Conservation (phyloP, 495 filamentous ascomycete genomes). For the Darksidea phi region DNA sequence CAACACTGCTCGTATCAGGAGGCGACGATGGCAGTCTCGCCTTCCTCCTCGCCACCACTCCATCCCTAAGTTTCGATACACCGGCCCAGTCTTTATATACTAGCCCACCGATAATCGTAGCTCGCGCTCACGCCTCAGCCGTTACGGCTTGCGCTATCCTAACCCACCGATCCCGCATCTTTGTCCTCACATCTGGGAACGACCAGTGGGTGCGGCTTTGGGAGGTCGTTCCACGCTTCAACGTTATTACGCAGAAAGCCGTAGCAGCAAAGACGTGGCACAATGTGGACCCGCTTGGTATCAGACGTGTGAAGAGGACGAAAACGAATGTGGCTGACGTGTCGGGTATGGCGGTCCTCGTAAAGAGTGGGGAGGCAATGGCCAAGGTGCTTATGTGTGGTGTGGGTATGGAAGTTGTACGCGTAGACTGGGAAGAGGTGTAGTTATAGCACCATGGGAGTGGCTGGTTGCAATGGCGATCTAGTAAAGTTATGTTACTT, state of each 20-base stretch:
- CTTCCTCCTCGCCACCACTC: conserved; percentile 48
- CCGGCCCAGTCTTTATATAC: conserved; percentile 9
- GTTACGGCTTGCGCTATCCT: conserved; percentile 65
- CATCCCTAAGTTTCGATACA: background rate
- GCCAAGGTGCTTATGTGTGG: conserved; percentile 51
- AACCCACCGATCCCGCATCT: conserved; percentile 3
- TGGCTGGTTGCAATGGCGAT: too few species aligned
- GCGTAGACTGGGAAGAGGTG: conserved; percentile 15
- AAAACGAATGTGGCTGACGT: conserved; percentile 69
- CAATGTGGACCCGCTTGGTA: conserved; percentile 43
- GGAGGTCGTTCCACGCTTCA: conserved; percentile 49
- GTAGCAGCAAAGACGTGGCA: conserved; percentile 10
- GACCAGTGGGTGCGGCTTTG: conserved; percentile 83
- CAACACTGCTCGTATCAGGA: conserved; percentile 63
- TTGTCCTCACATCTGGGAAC: conserved; percentile 65
- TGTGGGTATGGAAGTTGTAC: conserved; percentile 55
- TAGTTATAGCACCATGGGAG: too few species aligned
- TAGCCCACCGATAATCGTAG: conserved; percentile 53
- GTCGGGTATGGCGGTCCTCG: conserved; percentile 48
- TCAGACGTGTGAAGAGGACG: conserved; percentile 49
- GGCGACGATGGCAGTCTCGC: conserved; percentile 81
- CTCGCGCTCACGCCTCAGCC: conserved; percentile 76
- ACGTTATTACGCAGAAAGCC: conserved; percentile 5
- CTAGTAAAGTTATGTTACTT: too few species aligned
- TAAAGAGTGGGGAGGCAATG: conserved; percentile 6